Base-by-base conservation (phyloP, 164 flowering plant genomes). In the Chimonanthus praecox region DNA sequence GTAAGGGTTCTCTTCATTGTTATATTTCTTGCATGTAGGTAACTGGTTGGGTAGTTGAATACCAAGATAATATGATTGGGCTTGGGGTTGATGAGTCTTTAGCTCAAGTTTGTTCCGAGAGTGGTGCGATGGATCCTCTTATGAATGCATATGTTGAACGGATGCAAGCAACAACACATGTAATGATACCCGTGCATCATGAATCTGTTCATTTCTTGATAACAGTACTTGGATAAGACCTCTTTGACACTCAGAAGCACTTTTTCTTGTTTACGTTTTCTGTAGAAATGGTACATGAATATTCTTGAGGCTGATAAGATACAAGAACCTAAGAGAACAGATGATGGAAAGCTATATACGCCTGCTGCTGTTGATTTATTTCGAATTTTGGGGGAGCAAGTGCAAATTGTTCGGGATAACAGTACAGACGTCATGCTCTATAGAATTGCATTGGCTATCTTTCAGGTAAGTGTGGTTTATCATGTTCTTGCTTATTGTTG, bases 41-140 rank as follows among this genome's bases (percentile, higher is more conserved):
- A 69, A 96, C 98, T 61, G 95, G 97, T 64, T 96, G 99, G 99
- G 99, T 96, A 4, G 95, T 94, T 71, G 97, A 94, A 73, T 96
- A 90, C 85, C 99, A 94, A 91, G 97, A 96, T 4, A 92, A 84
- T 85, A 80, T 96, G 73, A 89, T 93, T 74, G 98, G 86, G 44
- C 95, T 96, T 81, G 99, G 99, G 67, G 98, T 96, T 80, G 99
- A 96, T 74, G 98, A 94, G 71, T 88, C 99, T 68, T 80, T 96
- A 69, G 97, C 99, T 74, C 99, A 96, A 91, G 99, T 96, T 79
- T 94, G 98, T 82, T 96, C 99, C 18, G 98, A 96, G 85, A 94
- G 99, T 89, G 99, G 99, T 81, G 83, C 99, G 46, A 90, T 96
- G 99, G 99, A 96, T 85, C 99, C 99, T 69, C 88, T 96, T 18